Conservation (phyloP, 2,329 filamentous ascomycete genomes). For the Aschersonia sp. region DNA sequence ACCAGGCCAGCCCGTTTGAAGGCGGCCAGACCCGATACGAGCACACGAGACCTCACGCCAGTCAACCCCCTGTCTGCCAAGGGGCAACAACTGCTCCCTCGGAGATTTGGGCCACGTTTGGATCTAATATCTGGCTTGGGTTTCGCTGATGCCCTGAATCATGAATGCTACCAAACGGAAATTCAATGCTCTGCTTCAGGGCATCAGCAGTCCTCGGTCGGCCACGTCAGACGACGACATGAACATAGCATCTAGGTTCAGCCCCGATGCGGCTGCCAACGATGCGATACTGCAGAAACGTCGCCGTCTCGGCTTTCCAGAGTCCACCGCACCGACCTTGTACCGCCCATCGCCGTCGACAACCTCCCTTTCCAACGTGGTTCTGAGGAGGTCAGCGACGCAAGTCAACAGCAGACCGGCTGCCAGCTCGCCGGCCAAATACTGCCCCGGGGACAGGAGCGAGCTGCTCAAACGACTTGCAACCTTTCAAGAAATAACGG, state of each 20-base stretch:
- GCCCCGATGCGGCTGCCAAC: slow-evolving; percentile 11
- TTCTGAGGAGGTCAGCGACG: slow-evolving; percentile 2
- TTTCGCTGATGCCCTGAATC: slow-evolving; percentile 6
- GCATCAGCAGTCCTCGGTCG: slow-evolving; percentile 33
- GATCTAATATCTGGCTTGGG: neutral
- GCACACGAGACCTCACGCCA: neutral
- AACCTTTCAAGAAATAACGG: slow-evolving; percentile 80
- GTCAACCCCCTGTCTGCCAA: neutral
- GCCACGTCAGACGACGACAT: slow-evolving; percentile 6
- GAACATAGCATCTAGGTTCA: slow-evolving; percentile 8
- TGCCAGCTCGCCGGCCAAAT: slow-evolving; percentile 40
- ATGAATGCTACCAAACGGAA: slow-evolving; percentile 76
- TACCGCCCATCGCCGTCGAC: slow-evolving; percentile 7
- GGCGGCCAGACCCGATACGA: too few relatives aligned
- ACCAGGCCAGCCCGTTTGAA: too few relatives aligned
- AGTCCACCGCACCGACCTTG: slow-evolving; percentile 20
- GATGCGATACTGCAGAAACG: slow-evolving; percentile 35
- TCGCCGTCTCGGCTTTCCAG: slow-evolving; percentile 31
- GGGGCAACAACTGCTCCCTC: neutral
- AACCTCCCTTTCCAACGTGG: slow-evolving; percentile 7
- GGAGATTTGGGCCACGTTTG: neutral
- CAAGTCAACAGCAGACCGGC: slow-evolving; percentile 5
- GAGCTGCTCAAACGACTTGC: slow-evolving; percentile 69
- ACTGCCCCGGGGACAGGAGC: slow-evolving; percentile 72
- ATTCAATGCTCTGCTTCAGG: slow-evolving; percentile 62